Base-by-base conservation (phyloP, 2,329 filamentous ascomycete species). In the Cyphellophora attinorum region DNA sequence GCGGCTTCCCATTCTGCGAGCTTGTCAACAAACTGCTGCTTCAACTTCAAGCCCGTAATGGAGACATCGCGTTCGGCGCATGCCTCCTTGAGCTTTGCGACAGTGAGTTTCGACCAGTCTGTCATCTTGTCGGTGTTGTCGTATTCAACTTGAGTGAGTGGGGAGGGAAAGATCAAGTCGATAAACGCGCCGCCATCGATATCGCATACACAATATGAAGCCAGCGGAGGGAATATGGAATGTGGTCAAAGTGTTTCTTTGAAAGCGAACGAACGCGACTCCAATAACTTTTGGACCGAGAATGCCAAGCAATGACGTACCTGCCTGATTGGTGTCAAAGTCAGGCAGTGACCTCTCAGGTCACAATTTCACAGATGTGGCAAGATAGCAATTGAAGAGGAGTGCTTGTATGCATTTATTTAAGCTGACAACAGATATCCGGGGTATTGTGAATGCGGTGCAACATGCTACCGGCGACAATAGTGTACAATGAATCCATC, bases 11-110 rank as follows among this genome's bases (percentile, higher is more conserved):
- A 36, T 39, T 67, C 61, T 10, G 65, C 53, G 29, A 89, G 60
- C 39, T 79, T 74, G 40, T 79, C 71, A 37, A 88, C 68, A 30
- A 86, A 59, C 17, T 66, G 56, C 33, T 65, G 71, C 40, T 81
- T 81, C 15, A 76, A 69, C 54, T 86, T 83, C 34, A 85, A 67
- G 6, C 83, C 83, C 15, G 73, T 72, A 41, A 76, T 72, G 5
- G 76, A 64, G 25, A 88, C 70, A n/a, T 77, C 76, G 44, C 81
- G 74, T 39, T 66, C 68, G 59, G 83, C 85, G 27, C 88, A 68
- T 63, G 86, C 81, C 14, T 74, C 74, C 58, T 79, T 81, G 39
- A 89, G 70, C 51, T 86, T 80, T 19, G 77, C 67, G 43, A 89
- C 83, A 60, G 83, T 88, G 51, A 79, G 69, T 57, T 67, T 68